phyloP scores from a whole-genome alignment of 345 rosid species.

The Euphorbia tirucalli region DNA sequence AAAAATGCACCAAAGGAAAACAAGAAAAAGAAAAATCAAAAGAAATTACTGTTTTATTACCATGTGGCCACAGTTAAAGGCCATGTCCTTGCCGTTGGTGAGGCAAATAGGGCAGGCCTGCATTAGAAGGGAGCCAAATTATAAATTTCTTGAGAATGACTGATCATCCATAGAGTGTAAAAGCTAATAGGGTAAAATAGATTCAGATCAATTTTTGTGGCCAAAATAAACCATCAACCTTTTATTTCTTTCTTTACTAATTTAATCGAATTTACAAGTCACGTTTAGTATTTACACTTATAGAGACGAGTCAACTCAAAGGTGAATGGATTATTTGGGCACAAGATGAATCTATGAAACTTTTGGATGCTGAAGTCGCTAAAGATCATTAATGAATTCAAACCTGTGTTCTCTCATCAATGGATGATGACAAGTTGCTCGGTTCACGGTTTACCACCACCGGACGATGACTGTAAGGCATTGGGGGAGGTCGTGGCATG shows the following conservation, averaged over 20 bases:
- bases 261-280: no score
- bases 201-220: no score
- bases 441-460: conserved; percentile 20
- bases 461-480: conserved; percentile 33
- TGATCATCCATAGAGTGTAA: no score
- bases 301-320: no score
- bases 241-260: no score
- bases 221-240: no score
- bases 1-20: background rate
- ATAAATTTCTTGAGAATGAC: background rate
- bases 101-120: conserved; percentile 75
- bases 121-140: conserved; percentile 6
- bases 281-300: no score
- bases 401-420: conserved; percentile 51
- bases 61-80: conserved; percentile 75
- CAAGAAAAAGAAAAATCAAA: background rate
- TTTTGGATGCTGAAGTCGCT: background rate
- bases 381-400: background rate
- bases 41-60: conserved; percentile 31
- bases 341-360: no score
- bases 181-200: no score
- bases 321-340: background rate
- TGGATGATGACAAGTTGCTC: conserved; percentile 21
- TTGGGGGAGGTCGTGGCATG: conserved; percentile 66
- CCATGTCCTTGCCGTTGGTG: conserved; percentile 51